phyloP scores from a whole-genome alignment of 257 asterid genomes.

The Parsonsia alboflavescens region DNA sequence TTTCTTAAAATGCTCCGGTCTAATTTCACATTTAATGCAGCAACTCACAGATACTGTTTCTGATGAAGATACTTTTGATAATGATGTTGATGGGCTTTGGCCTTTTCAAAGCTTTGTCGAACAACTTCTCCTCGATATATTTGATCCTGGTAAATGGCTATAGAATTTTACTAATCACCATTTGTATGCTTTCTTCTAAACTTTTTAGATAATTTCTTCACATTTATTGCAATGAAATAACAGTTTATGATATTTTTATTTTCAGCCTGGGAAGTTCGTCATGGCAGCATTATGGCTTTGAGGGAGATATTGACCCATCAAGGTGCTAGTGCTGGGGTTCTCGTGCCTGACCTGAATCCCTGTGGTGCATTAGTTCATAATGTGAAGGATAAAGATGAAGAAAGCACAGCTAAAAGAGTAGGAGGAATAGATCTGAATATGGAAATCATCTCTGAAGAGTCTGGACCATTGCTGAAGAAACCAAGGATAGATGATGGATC shows the following conservation, averaged over 20 bases:
- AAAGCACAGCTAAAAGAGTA: slow-evolving; percentile 45
- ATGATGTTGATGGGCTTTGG: slow-evolving; percentile 82
- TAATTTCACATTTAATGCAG: slow-evolving; percentile 52
- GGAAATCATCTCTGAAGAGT: slow-evolving; percentile 54
- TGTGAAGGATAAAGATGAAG: slow-evolving; percentile 37
- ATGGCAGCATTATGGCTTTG: slow-evolving; percentile 99
- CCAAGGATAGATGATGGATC: slow-evolving; percentile 63
- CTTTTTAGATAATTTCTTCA: background rate
- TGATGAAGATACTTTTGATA: slow-evolving; percentile 78
- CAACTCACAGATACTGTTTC: slow-evolving; percentile 56
- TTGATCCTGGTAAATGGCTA: slow-evolving; percentile 68
- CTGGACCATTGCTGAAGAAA: slow-evolving; percentile 62
- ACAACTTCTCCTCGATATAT: slow-evolving; percentile 90
- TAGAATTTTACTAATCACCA: slow-evolving; percentile 5
- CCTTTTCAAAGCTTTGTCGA: slow-evolving; percentile 90
- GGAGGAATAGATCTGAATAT: slow-evolving; percentile 65
- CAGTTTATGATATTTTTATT: slow-evolving; percentile 20
- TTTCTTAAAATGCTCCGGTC: slow-evolving; percentile 21
- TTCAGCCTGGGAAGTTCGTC: slow-evolving; percentile 98
- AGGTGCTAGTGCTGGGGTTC: slow-evolving; percentile 87
- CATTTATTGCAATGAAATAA: slow-evolving; percentile 1
- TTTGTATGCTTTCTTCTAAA: slow-evolving; percentile 18
- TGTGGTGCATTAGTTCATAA: slow-evolving; percentile 27
- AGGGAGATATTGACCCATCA: slow-evolving; percentile 94
- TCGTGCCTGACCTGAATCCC: slow-evolving; percentile 50